phyloP scores from a whole-genome alignment of 1,139 yeast species.

The Geotrichum aggregatum region DNA sequence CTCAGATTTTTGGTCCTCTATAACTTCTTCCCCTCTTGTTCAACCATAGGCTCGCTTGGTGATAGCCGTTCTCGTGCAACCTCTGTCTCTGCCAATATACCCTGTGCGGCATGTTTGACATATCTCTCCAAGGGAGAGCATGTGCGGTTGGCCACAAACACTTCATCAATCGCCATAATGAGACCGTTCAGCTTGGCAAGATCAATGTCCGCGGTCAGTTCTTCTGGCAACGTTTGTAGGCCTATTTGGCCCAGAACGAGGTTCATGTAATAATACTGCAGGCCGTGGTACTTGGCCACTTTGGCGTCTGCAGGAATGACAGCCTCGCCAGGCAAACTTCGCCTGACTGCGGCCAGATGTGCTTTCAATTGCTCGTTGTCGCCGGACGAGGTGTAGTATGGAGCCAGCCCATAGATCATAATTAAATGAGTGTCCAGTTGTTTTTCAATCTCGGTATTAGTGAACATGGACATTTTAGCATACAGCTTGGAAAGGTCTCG shows the following conservation, averaged over 20 bases:
- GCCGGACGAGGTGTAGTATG: constrained; percentile 1
- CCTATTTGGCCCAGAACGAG: constrained; percentile 19
- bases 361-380: neutral
- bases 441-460: neutral
- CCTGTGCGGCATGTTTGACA: constrained; percentile 19
- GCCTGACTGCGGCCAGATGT: constrained; percentile 2
- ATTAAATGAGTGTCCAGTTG: constrained; percentile 18
- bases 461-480: constrained; percentile 7
- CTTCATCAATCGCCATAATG: constrained; percentile 5
- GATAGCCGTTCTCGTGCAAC: neutral
- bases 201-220: constrained; percentile 11
- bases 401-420: constrained; percentile 21
- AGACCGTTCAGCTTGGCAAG: constrained; percentile 13
- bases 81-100: constrained; percentile 18
- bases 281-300: constrained; percentile 6
- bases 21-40: no score
- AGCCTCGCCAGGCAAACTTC: constrained; percentile 2
- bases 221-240: constrained; percentile 9
- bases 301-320: constrained; percentile 9
- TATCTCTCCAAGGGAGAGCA: constrained; percentile 18
- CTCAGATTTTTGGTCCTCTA: no score
- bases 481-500: constrained; percentile 15
- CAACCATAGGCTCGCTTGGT: no score
- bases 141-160: constrained; percentile 8
- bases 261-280: constrained; percentile 16